phyloP scores from a whole-genome alignment of 192 early-diverging fungal species.

The Coemansia umbellata region DNA sequence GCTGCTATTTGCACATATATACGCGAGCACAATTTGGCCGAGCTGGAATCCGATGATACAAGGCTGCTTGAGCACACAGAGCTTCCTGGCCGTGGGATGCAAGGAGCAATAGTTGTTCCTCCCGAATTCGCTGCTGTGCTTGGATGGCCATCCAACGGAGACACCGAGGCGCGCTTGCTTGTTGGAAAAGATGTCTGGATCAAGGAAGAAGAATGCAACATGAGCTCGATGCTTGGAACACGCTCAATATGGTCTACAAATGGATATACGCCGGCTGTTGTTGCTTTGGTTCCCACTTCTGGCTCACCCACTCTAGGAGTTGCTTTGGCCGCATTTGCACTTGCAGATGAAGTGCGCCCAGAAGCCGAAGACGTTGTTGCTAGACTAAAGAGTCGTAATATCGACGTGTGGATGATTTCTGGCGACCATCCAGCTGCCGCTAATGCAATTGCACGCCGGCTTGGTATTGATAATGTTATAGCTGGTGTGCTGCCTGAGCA shows the following conservation, averaged over 20 bases:
- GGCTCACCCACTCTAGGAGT: slow-evolving; percentile 54
- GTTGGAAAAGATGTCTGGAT: slow-evolving; percentile 77
- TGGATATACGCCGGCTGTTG: slow-evolving; percentile 59
- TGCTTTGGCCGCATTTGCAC: slow-evolving; percentile 64
- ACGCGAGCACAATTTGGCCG: slow-evolving; percentile 21
- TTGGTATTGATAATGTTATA: slow-evolving; percentile 85
- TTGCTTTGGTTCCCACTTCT: slow-evolving; percentile 21
- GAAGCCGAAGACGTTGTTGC: slow-evolving; percentile 70
- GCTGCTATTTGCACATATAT: slow-evolving; percentile 60
- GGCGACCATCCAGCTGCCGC: slow-evolving; percentile 87
- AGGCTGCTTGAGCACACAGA: slow-evolving; percentile 31
- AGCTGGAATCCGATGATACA: neutral
- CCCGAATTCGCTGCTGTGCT: slow-evolving; percentile 11
- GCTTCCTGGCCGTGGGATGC: slow-evolving; percentile 46
- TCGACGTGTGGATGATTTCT: slow-evolving; percentile 85
- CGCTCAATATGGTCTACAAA: slow-evolving; percentile 54
- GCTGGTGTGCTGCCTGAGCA: slow-evolving; percentile 87
- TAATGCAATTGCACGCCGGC: slow-evolving; percentile 67
- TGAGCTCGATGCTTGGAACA: slow-evolving; percentile 38
- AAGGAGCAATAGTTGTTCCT: slow-evolving; percentile 23
- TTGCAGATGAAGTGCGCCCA: slow-evolving; percentile 82
- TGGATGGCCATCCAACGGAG: slow-evolving; percentile 15
- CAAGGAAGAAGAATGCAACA: slow-evolving; percentile 45
- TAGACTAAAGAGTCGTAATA: slow-evolving; percentile 67
- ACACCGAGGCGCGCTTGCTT: slow-evolving; percentile 22